These are phyloP conservation scores for Sanguinoderma infundibulare DNA, from an alignment of 1,284 basidiomycete species.

Conservation along the genomic window DNA sequence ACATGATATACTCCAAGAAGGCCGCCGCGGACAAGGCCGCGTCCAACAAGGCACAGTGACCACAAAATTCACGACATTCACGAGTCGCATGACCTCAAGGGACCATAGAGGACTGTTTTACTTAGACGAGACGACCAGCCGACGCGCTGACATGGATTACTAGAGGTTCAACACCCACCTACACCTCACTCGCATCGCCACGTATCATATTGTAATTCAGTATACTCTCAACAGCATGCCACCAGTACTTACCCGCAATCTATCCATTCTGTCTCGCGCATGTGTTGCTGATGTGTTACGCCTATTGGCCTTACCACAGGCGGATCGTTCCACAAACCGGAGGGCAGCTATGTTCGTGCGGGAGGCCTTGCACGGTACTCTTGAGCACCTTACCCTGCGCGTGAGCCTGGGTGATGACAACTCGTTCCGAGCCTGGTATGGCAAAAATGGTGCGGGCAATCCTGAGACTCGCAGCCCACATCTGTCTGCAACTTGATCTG, in stretches of 20 bases:
- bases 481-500: too few relatives aligned
- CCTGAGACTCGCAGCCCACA: too few relatives aligned
- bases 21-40: slow-evolving; percentile 34
- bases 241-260: slow-evolving; percentile 14
- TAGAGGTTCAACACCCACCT: slow-evolving; percentile 27
- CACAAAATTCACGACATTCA: slow-evolving; percentile 3
- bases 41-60: slow-evolving; percentile 41
- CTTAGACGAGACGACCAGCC: not conserved
- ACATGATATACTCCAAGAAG: slow-evolving; percentile 78
- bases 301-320: too few relatives aligned
- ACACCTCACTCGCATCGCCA: slow-evolving; percentile 4
- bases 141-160: slow-evolving; percentile 4
- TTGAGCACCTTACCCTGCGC: too few relatives aligned
- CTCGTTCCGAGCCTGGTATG: too few relatives aligned
- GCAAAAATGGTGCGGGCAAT: too few relatives aligned
- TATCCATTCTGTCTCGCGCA: slow-evolving; percentile 4
- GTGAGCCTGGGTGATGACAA: slow-evolving; percentile 15
- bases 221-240: slow-evolving; percentile 26
- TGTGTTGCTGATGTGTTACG: not conserved
- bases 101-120: not conserved
- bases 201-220: slow-evolving; percentile 25
- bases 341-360: too few relatives aligned
- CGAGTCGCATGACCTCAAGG: not conserved
- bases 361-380: too few relatives aligned
- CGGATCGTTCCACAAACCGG: too few relatives aligned